These are phyloP conservation scores for Euphorbia lathyris DNA, from an alignment of 345 rosid species.

Conservation along the genomic window DNA sequence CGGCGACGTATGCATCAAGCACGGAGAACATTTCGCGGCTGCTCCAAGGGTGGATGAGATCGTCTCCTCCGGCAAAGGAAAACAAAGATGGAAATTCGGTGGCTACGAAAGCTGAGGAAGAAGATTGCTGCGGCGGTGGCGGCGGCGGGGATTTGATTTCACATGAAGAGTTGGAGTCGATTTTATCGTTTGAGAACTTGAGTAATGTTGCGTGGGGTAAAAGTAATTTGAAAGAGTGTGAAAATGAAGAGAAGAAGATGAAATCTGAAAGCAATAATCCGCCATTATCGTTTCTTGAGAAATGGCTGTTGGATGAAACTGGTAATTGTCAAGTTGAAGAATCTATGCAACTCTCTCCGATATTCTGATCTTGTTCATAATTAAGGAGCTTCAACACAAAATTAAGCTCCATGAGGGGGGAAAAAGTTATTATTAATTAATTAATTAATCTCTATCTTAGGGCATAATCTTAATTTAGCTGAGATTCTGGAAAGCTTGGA, in stretches of 20 bases:
- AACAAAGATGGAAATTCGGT: constrained; percentile 19
- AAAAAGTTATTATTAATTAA: background rate
- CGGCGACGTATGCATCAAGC: constrained; percentile 66
- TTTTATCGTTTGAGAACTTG: constrained; percentile 54
- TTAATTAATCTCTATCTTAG: background rate
- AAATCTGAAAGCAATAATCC: constrained; percentile 32
- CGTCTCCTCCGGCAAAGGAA: constrained; percentile 55
- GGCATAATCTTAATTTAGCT: constrained; percentile 14
- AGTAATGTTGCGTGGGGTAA: constrained; percentile 45
- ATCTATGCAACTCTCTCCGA: constrained; percentile 27
- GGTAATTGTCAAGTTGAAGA: constrained; percentile 27
- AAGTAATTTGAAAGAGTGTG: constrained; percentile 25
- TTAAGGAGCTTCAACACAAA: constrained; percentile 10
- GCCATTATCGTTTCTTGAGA: constrained; percentile 84
- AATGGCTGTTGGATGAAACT: constrained; percentile 88
- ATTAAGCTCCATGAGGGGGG: background rate
- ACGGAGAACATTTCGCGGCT: constrained; percentile 88
- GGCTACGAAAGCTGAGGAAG: constrained; percentile 38
- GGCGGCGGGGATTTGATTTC: constrained; percentile 38
- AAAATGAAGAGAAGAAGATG: constrained; percentile 18
- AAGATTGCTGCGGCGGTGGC: background rate
- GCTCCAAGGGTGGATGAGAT: constrained; percentile 86
- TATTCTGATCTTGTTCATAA: constrained; percentile 31
- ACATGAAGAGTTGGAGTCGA: constrained; percentile 53
- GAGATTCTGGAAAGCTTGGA: constrained; percentile 32